phyloP scores from a whole-genome alignment of 305 asterid species.

The Fraxinus velutina region DNA sequence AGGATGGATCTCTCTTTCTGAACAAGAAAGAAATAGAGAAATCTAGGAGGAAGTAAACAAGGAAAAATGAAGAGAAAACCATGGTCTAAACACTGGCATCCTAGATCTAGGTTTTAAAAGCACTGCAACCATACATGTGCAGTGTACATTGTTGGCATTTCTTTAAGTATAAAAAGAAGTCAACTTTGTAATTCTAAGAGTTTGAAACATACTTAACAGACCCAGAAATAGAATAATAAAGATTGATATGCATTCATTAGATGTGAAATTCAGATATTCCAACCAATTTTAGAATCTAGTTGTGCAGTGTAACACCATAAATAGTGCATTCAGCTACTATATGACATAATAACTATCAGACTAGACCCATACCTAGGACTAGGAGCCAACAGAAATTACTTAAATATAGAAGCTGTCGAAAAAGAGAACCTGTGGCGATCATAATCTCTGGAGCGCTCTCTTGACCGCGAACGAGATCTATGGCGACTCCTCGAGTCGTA shows the following conservation, averaged over 20 bases:
- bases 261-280: background rate
- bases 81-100: background rate
- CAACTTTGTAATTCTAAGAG: background rate
- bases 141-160: background rate
- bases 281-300: background rate
- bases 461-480: constrained; percentile 73
- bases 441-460: constrained; percentile 68
- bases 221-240: background rate
- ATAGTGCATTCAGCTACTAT: background rate
- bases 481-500: constrained; percentile 64
- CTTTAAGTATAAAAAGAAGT: background rate
- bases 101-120: background rate
- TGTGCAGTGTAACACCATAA: background rate
- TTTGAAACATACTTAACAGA: background rate
- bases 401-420: background rate
- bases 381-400: constrained; percentile 8
- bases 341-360: background rate
- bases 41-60: background rate
- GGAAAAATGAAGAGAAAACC: background rate
- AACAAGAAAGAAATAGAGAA: background rate
- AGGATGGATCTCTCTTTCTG: background rate
- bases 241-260: background rate
- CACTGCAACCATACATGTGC: background rate
- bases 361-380: background rate
- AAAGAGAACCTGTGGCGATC: constrained; percentile 67